A percentile compares a stretch with the other conserved stretches of the same genome.
Evolutionary conservation across 768 basidiomycete species (phyloP).

Genomic region (Suillus fuscotomentosus): DNA sequence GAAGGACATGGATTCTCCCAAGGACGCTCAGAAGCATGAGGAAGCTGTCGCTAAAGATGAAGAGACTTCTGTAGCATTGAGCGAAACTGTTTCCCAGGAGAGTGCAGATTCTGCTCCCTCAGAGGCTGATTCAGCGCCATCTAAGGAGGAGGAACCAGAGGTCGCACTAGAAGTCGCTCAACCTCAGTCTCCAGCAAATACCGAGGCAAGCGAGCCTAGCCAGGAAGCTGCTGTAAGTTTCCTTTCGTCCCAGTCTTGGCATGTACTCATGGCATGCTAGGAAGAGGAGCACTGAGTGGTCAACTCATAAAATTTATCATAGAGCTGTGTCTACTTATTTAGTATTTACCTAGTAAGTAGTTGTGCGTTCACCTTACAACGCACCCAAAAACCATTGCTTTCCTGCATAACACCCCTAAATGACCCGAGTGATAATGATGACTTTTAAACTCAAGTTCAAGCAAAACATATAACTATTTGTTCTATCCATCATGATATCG

Average conservation of each 20-base stretch:
- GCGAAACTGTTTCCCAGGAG: background rate
- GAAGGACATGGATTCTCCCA: constrained; percentile 32
- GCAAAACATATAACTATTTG: background rate
- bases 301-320: background rate
- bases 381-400: background rate
- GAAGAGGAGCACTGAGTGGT: background rate
- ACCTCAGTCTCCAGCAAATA: background rate
- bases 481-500: background rate
- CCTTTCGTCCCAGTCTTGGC: background rate
- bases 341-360: constrained; percentile 1
- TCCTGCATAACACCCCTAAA: background rate
- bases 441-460: background rate
- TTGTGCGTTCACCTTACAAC: background rate
- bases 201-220: background rate
- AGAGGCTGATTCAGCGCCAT: background rate
- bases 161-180: background rate
- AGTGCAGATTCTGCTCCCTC: background rate
- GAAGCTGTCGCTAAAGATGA: constrained; percentile 14
- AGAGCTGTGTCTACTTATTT: constrained; percentile 2
- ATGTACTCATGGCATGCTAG: background rate
- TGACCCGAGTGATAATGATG: background rate
- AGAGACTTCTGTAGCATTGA: background rate
- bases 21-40: constrained; percentile 27
- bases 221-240: background rate
- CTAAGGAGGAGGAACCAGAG: background rate